Base-by-base conservation (phyloP, 371 early-diverging fungal genomes). In the Rhizomucor miehei region DNA sequence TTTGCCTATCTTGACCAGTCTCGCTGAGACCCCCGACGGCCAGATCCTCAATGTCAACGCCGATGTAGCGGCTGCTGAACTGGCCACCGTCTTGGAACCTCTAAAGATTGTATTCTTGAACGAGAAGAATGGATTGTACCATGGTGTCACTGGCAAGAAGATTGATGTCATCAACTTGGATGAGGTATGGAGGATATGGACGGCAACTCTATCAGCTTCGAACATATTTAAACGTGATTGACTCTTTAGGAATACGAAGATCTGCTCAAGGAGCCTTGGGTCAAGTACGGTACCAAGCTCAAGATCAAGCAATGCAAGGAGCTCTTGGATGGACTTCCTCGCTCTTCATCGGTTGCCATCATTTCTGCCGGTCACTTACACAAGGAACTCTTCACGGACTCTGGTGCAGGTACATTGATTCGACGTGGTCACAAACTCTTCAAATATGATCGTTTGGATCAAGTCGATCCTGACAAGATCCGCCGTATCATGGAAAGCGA, bases 11-110 rank as follows among this genome's bases (percentile, higher is more conserved):
- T 73, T 98, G 59, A 96, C 97, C 12, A 88, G 89, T 47, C 79
- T 98, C 21, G 97, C 97, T n/a, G 96, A 96, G 71, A 96, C 97
- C 1, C 90, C 91, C 29, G 82, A 85, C 35, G 97, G 98, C 48
- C 98, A 98, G 75, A 93, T 95, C 56, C 76, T 98, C 64, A 98
- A 98, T 47, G 96, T 97, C 49, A 98, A 98, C 70, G 98, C 98
- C 29, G 98, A 98, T 73, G 91, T 95, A 12, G 98, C 97, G 16
- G 97, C 97, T 16, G 94, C 94, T 45, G 97, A 97, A 70, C 79
- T 98, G 47, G 97, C 97, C 16, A 87, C 90, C 25, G 98, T 92
- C 1, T 68, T 98, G 25, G 94, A 98, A 80, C 98, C 97, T 10
- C 80, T 98, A 37, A 98, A 97, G 80, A 93, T 95, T 47, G 91